Conservation (phyloP, 306 rosid species). For the Vigna unguiculata region DNA sequence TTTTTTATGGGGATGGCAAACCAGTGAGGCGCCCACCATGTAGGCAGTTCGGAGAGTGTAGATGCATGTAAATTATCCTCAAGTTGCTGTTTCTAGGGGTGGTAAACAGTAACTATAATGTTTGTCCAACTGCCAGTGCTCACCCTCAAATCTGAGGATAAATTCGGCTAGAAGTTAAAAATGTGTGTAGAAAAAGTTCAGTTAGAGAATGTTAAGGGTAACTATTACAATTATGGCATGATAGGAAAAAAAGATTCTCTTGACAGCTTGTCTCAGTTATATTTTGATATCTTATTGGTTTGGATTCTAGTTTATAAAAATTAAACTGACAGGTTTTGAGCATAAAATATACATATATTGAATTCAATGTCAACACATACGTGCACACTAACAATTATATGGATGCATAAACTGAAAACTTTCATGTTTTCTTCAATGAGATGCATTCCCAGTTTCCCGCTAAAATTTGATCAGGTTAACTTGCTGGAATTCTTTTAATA, state of each 20-base stretch:
- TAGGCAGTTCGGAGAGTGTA: neutral
- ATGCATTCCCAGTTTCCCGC: constrained; percentile 17
- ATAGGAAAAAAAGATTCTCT: neutral
- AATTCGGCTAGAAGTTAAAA: neutral
- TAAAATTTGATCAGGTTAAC: constrained; percentile 5
- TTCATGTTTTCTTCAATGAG: neutral
- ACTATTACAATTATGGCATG: neutral
- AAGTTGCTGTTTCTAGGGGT: neutral
- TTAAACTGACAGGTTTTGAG: constrained; percentile 20
- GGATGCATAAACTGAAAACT: constrained; percentile 11
- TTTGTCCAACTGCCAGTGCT: neutral
- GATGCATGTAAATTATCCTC: neutral
- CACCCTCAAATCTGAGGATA: neutral
- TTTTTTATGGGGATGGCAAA: neutral
- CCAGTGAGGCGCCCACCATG: neutral
- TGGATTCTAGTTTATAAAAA: constrained; percentile 11
- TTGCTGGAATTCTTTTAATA: constrained; percentile 19
- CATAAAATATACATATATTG: neutral
- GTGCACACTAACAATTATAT: neutral
- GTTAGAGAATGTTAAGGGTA: neutral
- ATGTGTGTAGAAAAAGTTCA: neutral
- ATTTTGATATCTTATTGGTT: constrained; percentile 3
- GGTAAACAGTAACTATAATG: neutral
- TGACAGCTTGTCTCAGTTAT: neutral
- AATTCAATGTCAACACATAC: neutral